Base-by-base conservation (phyloP, 1,284 basidiomycete species). In the Dichomitus squalens region DNA sequence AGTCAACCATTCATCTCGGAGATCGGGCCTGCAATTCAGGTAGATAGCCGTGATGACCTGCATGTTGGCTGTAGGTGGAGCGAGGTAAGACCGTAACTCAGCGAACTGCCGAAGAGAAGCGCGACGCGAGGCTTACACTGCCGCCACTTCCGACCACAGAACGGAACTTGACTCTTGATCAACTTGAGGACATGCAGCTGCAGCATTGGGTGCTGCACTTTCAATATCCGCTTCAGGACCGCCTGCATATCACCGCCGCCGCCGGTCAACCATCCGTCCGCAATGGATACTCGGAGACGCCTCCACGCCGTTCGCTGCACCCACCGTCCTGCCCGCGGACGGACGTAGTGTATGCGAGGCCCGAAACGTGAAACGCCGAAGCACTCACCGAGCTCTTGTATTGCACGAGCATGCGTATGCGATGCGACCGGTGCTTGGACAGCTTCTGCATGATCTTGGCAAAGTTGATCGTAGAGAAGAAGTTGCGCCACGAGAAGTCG, bases 11-110 rank as follows among this genome's bases (percentile, higher is more conserved):
- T 99, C 97, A 73, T 99, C 97, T 36, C 96, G 85, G 51, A 99
- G 80, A 69, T 98, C 95, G 9, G 97, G 96, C 52, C 96, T 83
- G 72, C 96, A 98, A 69, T 98, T 97, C 58, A 99, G 80, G 73
- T 99, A 99, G 64, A 99, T 98, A 29, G 94, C 90, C 4, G 97
- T 99, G 70, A 99, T 99, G 59, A 98, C 93, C 75, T 98, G 97
- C 97, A 99, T 99, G 72, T 99, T 99, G 23, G 92, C 94, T 96
- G 68, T 36, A n/a, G 46, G 52, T 33, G 27, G 20, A 33, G 29
- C 48, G 39, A 55, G 46, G 29, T 35, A 36, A 48, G 27, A 27
- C 21, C 16, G 21, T 16, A 27, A 33, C 21, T 40, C 23, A 39
- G 40, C 23, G 39, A 36, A 35, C 20, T 43, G 34, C 33, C 50